These are phyloP conservation scores for Xylaria intraflava DNA, from an alignment of 495 filamentous ascomycete genomes.

Conservation along the genomic window DNA sequence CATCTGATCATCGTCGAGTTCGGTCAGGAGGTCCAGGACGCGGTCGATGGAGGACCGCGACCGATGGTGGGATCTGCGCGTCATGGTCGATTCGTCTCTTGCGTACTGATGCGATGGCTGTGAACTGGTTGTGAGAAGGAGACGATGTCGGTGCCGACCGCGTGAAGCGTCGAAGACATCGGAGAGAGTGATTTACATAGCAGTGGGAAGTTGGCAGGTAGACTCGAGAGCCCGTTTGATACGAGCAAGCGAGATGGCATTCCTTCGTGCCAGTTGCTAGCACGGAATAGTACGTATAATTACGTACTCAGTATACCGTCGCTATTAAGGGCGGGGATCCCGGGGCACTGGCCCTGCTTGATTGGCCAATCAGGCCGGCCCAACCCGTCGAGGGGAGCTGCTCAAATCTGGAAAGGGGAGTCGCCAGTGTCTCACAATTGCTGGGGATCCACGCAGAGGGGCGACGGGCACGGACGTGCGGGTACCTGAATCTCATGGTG, in stretches of 20 bases:
- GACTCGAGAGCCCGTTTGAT: too few species aligned
- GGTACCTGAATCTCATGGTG: too few species aligned
- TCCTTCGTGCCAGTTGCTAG: background rate
- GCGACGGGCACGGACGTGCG: too few species aligned
- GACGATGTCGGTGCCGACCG: background rate
- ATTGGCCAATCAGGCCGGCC: background rate
- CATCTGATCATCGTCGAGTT: conserved; percentile 31
- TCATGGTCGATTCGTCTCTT: conserved; percentile 16
- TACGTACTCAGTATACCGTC: background rate
- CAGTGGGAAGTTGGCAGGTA: background rate
- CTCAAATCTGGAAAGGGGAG: conserved; percentile 5
- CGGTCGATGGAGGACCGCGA: conserved; percentile 34
- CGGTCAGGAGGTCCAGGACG: conserved; percentile 33
- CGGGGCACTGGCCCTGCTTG: background rate
- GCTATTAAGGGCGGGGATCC: background rate
- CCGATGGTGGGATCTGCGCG: conserved; percentile 27
- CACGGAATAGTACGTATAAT: background rate
- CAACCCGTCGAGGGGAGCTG: background rate
- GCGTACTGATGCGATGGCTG: background rate
- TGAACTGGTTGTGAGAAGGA: background rate
- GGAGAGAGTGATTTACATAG: background rate
- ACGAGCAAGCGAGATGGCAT: background rate
- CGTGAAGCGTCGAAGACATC: background rate
- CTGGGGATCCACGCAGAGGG: background rate
- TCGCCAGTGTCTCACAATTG: conserved; percentile 5